phyloP scores from a whole-genome alignment of 2,329 filamentous ascomycete genomes.

The Dactylellina cionopaga region DNA sequence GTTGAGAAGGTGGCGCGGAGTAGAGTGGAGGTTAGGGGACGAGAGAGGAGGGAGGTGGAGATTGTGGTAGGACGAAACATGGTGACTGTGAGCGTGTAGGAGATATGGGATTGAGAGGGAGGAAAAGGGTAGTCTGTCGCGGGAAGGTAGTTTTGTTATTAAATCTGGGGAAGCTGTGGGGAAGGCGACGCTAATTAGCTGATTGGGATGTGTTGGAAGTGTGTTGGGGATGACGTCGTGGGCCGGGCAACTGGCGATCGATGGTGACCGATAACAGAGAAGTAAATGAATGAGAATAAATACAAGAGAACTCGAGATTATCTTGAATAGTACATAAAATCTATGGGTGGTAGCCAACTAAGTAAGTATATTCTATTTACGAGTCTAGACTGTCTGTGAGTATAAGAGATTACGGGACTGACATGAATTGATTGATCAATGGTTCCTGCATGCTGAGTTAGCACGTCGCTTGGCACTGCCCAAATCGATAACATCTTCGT shows the following conservation, averaged over 20 bases:
- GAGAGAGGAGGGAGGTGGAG: constrained; percentile 30
- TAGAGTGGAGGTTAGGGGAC: constrained; percentile 29
- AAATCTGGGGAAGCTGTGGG: constrained; percentile 55
- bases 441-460: too few relatives aligned
- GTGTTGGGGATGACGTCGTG: constrained; percentile 18
- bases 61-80: constrained; percentile 43
- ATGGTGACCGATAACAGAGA: background rate
- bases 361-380: too few relatives aligned
- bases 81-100: constrained; percentile 11
- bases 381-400: too few relatives aligned
- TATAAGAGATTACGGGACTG: too few relatives aligned
- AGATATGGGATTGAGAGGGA: constrained; percentile 5
- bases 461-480: too few relatives aligned
- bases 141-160: too few relatives aligned
- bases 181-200: constrained; percentile 1
- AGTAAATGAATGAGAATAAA: background rate
- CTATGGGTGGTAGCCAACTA: too few relatives aligned
- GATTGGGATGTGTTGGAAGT: background rate
- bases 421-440: too few relatives aligned
- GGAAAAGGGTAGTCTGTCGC: constrained; percentile 33
- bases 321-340: too few relatives aligned
- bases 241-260: background rate
- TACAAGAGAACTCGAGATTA: background rate
- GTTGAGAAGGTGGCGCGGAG: constrained; percentile 51
- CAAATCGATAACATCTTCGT: too few relatives aligned